Evolutionary conservation across 768 basidiomycete species (phyloP).

Genomic region (Russula ochroleuca): DNA sequence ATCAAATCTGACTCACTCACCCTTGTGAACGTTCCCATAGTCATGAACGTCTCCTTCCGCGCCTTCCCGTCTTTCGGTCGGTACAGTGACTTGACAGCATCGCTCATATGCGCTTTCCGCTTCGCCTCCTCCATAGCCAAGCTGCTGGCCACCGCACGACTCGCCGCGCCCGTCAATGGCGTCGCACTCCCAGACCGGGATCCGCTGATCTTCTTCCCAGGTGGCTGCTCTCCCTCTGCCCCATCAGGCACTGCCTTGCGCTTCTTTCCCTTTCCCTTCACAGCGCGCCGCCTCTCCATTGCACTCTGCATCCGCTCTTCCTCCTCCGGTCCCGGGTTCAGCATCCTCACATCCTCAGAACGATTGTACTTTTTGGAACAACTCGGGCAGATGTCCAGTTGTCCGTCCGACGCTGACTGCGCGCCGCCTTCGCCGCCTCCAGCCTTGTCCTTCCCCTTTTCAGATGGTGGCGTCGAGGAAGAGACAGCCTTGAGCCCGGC

Average conservation of each 20-base stretch:
- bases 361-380: constrained; percentile 68
- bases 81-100: constrained; percentile 81
- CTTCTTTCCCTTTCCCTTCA: constrained; percentile 54
- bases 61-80: constrained; percentile 49
- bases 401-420: constrained; percentile 24
- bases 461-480: constrained; percentile 35
- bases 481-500: constrained; percentile 71
- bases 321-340: constrained; percentile 73
- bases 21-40: constrained; percentile 86
- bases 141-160: constrained; percentile 60
- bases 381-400: constrained; percentile 67
- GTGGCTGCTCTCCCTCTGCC: constrained; percentile 35
- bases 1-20: constrained; percentile 44
- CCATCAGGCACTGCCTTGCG: constrained; percentile 47
- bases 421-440: constrained; percentile 13
- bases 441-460: constrained; percentile 31
- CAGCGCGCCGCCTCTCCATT: constrained; percentile 58
- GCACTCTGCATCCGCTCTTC: constrained; percentile 50
- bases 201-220: constrained; percentile 16
- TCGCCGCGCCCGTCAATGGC: constrained; percentile 50
- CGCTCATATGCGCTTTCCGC: constrained; percentile 79
- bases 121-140: constrained; percentile 79
- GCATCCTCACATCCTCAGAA: constrained; percentile 47
- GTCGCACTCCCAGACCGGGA: constrained; percentile 26
- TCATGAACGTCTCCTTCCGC: constrained; percentile 85